phyloP scores from a whole-genome alignment of 768 basidiomycete genomes.

The Podaxis sp. region DNA sequence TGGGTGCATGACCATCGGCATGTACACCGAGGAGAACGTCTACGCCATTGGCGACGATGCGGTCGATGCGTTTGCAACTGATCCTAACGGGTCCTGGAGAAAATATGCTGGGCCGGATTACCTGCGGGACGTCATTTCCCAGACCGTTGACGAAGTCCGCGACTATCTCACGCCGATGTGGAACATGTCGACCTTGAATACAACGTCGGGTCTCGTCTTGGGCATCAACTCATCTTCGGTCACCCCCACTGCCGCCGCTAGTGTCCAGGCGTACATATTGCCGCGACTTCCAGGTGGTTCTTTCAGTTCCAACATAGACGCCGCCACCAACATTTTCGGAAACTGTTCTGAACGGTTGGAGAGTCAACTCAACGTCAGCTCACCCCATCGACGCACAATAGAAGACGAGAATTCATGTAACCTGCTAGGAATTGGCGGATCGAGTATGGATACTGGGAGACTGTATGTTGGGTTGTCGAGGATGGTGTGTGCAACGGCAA shows the following conservation, averaged over 20 bases:
- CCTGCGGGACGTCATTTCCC: conserved; percentile 17
- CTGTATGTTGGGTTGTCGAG: conserved; percentile 5
- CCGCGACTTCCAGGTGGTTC: not conserved
- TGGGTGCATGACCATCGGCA: conserved; percentile 13
- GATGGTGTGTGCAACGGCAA: conserved; percentile 13
- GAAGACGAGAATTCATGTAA: not conserved
- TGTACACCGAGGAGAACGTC: conserved; percentile 19
- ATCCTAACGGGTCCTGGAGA: conserved; percentile 19
- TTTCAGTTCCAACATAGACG: not conserved
- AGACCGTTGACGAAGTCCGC: conserved; percentile 21
- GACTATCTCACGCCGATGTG: conserved; percentile 18
- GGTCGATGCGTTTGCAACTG: conserved; percentile 16
- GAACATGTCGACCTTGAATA: conserved; percentile 17
- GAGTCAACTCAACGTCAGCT: conserved; percentile 13
- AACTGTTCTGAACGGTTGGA: not conserved
- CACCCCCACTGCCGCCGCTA: not conserved
- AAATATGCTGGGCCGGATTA: conserved; percentile 22
- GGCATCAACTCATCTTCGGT: not conserved
- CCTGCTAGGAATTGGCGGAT: not conserved
- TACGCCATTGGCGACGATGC: not conserved
- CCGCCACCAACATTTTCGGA: not conserved
- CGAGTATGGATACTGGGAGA: not conserved
- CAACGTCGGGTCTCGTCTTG: conserved; percentile 7
- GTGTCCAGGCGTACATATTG: not conserved
- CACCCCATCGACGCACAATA: not conserved